phyloP scores from a whole-genome alignment of 2,329 filamentous ascomycete genomes.

The Clonostachys byssicola region DNA sequence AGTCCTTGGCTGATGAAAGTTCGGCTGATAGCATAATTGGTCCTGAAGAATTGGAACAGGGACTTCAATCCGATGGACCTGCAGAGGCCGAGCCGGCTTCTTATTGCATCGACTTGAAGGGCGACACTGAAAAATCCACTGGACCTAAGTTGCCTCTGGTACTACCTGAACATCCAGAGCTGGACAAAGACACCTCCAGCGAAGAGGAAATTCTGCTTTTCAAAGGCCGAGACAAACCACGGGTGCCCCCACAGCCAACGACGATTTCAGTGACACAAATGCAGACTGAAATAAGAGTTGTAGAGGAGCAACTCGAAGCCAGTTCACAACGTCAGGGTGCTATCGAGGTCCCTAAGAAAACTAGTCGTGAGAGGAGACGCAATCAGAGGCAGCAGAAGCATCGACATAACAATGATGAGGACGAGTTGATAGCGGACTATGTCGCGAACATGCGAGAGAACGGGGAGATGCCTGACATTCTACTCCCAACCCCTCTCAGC shows the following conservation, averaged over 20 bases:
- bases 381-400: background rate
- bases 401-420: slow-evolving; percentile 32
- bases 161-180: slow-evolving; percentile 10
- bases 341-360: background rate
- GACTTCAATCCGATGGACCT: background rate
- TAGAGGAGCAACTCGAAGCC: slow-evolving; percentile 12
- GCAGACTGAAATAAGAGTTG: slow-evolving; percentile 21
- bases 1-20: background rate
- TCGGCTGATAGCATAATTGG: slow-evolving; percentile 7
- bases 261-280: slow-evolving; percentile 18
- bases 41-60: slow-evolving; percentile 12
- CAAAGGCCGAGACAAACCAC: slow-evolving; percentile 41
- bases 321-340: slow-evolving; percentile 1
- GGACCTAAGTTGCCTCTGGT: background rate
- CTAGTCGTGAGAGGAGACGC: background rate
- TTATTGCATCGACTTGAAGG: slow-evolving; percentile 19
- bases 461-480: slow-evolving; percentile 53
- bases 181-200: slow-evolving; percentile 42
- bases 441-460: slow-evolving; percentile 60
- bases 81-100: no score
- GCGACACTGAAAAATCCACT: slow-evolving; percentile 11
- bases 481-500: slow-evolving; percentile 55
- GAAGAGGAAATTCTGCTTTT: slow-evolving; percentile 70
- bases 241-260: background rate
- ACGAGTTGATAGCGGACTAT: slow-evolving; percentile 63